A percentile compares a stretch with the other conserved stretches of the same genome.
These are phyloP conservation scores for Euclidium syriacum DNA, from an alignment of 345 rosid genomes.

Conservation along the genomic window DNA sequence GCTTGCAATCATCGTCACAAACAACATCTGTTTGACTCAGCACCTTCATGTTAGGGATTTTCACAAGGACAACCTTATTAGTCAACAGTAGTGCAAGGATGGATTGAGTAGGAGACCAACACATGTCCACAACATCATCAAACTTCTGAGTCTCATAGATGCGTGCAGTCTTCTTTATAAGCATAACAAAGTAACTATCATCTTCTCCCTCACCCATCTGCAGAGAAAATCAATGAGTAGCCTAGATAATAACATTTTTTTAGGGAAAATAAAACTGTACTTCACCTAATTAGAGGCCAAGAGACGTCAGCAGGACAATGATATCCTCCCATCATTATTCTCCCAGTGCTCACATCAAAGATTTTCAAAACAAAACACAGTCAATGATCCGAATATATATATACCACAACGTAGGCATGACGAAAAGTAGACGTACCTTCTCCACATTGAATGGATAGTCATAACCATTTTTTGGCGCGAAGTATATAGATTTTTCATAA, in stretches of 20 bases:
- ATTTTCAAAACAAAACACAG: too few relatives aligned
- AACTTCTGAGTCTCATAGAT: slow-evolving; percentile 74
- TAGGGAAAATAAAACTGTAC: too few relatives aligned
- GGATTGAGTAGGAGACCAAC: slow-evolving; percentile 84
- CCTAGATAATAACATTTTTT: too few relatives aligned
- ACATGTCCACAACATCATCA: slow-evolving; percentile 66
- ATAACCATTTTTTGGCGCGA: too few relatives aligned
- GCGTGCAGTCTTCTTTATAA: slow-evolving; percentile 62
- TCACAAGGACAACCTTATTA: slow-evolving; percentile 68
- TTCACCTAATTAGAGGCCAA: slow-evolving; percentile 88
- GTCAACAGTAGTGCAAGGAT: slow-evolving; percentile 61
- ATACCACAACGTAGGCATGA: too few relatives aligned
- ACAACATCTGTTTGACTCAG: slow-evolving; percentile 71
- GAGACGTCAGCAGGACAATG: slow-evolving; percentile 56
- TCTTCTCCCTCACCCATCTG: slow-evolving; percentile 76
- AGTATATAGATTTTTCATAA: too few relatives aligned
- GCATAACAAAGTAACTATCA: slow-evolving; percentile 63
- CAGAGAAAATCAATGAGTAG: too few relatives aligned
- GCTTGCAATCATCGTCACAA: slow-evolving; percentile 65
- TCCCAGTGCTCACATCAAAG: slow-evolving; percentile 72
- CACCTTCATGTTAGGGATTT: slow-evolving; percentile 66
- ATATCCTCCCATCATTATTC: slow-evolving; percentile 63
- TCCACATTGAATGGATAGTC: too few relatives aligned
- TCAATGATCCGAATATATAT: too few relatives aligned
- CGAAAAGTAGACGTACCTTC: too few relatives aligned